Percentiles rank a stretch among this genome's conserved stretches.
Evolutionary conservation across 768 basidiomycete species (phyloP).

Genomic region (Pulveroboletus ravenelii): DNA sequence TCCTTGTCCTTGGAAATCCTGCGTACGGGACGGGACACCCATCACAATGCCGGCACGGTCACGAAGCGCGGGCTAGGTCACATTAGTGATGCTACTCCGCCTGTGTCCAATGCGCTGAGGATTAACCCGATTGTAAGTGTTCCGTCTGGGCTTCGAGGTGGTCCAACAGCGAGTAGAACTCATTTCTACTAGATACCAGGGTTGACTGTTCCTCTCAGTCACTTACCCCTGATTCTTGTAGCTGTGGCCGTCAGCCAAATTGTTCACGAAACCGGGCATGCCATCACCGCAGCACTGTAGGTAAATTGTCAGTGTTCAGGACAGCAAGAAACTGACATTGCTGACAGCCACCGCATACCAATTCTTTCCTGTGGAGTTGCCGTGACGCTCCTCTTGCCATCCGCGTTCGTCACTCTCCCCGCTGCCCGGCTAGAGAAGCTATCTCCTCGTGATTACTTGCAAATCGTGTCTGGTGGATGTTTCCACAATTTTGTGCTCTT

Average conservation of each 20-base stretch:
- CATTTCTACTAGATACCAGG: constrained; percentile 63
- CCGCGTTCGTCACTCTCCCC: constrained; percentile 70
- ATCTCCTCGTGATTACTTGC: constrained; percentile 43
- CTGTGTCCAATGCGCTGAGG: constrained; percentile 7
- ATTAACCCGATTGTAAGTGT: constrained; percentile 31
- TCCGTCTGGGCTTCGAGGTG: not conserved
- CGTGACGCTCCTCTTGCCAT: constrained; percentile 59
- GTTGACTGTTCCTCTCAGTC: constrained; percentile 68
- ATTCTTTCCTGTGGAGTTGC: constrained; percentile 58
- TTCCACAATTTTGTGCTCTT: constrained; percentile 72
- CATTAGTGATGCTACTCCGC: not conserved
- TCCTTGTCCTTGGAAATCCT: constrained; percentile 19
- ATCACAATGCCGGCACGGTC: constrained; percentile 5
- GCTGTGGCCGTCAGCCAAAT: constrained; percentile 61
- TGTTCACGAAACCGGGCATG: constrained; percentile 81
- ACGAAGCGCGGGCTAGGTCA: constrained; percentile 14
- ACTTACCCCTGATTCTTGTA: constrained; percentile 61
- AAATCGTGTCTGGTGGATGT: constrained; percentile 68
- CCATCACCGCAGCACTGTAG: constrained; percentile 68
- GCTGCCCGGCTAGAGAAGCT: constrained; percentile 33
- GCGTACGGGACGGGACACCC: not conserved
- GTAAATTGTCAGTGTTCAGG: constrained; percentile 20
- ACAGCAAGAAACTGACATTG: not conserved
- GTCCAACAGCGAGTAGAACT: not conserved
- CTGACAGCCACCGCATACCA: constrained; percentile 56